phyloP scores from a whole-genome alignment of 164 flowering plant genomes.

The Tinospora cordifolia region DNA sequence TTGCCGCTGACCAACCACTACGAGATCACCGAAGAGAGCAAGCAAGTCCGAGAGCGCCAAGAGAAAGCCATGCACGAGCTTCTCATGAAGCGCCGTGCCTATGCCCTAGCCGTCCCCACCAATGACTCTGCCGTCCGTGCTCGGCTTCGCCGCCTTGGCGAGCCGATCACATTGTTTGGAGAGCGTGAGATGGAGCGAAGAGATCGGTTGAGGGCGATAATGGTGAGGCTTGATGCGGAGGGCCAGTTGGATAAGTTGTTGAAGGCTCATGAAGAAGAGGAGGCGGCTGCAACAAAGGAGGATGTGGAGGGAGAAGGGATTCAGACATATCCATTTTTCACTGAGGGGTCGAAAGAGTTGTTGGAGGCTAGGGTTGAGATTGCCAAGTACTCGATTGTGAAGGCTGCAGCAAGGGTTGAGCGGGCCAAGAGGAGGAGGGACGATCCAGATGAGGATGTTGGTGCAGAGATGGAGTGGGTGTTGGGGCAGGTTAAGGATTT shows the following conservation, averaged over 20 bases:
- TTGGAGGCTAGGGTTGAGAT: constrained; percentile 64
- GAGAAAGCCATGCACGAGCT: constrained; percentile 79
- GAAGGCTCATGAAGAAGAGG: constrained; percentile 92
- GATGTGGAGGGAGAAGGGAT: constrained; percentile 56
- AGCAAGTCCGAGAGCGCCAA: constrained; percentile 58
- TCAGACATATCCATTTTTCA: constrained; percentile 74
- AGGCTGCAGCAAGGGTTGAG: constrained; percentile 61
- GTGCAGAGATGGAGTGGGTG: constrained; percentile 76
- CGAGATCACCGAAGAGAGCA: constrained; percentile 85
- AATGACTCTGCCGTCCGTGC: constrained; percentile 84
- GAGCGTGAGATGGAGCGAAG: constrained; percentile 97
- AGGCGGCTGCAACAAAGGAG: constrained; percentile 41
- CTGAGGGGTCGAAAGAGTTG: constrained; percentile 71
- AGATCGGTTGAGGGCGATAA: constrained; percentile 65
- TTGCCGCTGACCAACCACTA: constrained; percentile 29
- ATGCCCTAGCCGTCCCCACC: constrained; percentile 92
- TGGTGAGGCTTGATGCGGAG: constrained; percentile 77
- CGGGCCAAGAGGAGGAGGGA: constrained; percentile 71
- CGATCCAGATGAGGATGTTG: constrained; percentile 88
- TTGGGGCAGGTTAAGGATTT: constrained; percentile 52
- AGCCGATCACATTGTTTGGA: constrained; percentile 88
- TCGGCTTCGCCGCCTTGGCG: constrained; percentile 84
- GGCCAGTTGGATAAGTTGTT: constrained; percentile 86
- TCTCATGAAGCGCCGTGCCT: constrained; percentile 75
- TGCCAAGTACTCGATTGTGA: constrained; percentile 57